A percentile compares a stretch with the other conserved stretches of the same genome.
Conservation (phyloP, 495 filamentous ascomycete species). For the Penicillium taxi region DNA sequence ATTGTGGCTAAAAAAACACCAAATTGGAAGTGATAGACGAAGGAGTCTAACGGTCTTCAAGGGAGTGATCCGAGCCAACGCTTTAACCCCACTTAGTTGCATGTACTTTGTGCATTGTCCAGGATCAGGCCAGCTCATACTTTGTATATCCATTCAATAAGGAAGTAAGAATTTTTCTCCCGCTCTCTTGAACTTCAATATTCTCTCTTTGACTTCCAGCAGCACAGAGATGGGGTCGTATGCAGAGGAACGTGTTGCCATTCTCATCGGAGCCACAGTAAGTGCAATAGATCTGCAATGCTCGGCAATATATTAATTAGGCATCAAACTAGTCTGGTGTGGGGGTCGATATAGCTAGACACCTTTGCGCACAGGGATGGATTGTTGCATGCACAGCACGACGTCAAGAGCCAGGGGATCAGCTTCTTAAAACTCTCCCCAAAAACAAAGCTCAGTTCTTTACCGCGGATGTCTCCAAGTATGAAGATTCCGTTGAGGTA, state of each 20-base stretch:
- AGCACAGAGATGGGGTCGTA: slow-evolving; percentile 11
- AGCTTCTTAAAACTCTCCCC: slow-evolving; percentile 8
- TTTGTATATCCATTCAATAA: no score
- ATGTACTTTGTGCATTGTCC: no score
- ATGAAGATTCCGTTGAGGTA: slow-evolving; percentile 15
- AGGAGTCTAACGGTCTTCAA: no score
- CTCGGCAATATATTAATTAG: no score
- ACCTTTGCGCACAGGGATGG: slow-evolving; percentile 19
- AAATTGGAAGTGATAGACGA: no score
- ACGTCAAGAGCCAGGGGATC: slow-evolving; percentile 11
- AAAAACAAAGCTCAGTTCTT: slow-evolving; percentile 16
- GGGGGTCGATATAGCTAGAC: slow-evolving; percentile 16
- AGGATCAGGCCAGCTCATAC: no score
- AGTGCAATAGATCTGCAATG: slow-evolving; percentile 8
- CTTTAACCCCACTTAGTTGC: no score
- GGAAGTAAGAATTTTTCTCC: no score
- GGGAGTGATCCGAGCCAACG: no score
- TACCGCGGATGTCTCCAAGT: slow-evolving; percentile 19
- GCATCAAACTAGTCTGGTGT: slow-evolving; percentile 21
- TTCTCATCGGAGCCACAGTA: slow-evolving; percentile 18
- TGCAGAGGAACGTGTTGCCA: slow-evolving; percentile 14
- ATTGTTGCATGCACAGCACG: slow-evolving; percentile 21
- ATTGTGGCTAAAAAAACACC: no score
- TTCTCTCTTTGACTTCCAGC: no score
- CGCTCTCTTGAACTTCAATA: no score